A percentile compares a stretch with the other conserved stretches of the same genome.
These are phyloP conservation scores for Saccharomyces hybrid DNA, from an alignment of 1,139 yeast species.

Conservation along the genomic window DNA sequence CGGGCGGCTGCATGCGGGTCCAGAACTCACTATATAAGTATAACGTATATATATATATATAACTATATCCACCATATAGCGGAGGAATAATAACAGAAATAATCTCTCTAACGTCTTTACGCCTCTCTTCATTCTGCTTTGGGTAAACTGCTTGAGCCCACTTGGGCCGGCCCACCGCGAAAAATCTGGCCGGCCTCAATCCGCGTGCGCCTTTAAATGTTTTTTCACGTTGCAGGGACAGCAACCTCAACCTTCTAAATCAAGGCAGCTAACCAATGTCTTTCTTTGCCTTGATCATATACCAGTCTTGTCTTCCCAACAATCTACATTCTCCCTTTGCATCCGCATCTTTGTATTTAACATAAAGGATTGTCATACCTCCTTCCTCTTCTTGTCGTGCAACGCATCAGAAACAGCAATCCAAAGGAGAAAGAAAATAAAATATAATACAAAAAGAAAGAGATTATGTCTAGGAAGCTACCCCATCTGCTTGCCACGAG, in stretches of 20 bases:
- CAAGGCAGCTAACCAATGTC: neutral
- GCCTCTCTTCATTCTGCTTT: neutral
- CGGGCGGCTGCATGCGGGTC: neutral
- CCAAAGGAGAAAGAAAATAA: neutral
- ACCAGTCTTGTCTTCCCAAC: neutral
- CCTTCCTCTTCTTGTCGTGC: neutral
- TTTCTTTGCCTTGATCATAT: neutral
- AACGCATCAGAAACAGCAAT: neutral
- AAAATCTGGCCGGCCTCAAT: neutral
- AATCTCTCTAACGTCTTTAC: neutral
- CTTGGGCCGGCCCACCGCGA: conserved; percentile 1
- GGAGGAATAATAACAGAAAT: neutral
- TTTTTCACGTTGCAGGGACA: neutral
- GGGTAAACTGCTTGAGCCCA: neutral
- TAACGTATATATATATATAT: neutral
- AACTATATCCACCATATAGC: neutral
- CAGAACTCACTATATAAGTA: neutral
- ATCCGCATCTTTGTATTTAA: neutral
- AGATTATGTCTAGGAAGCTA: neutral
- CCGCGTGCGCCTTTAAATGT: neutral
- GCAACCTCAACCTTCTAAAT: conserved; percentile 4
- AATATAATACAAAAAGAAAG: neutral
- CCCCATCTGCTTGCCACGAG: neutral
- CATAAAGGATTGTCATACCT: neutral
- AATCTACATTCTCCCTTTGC: neutral